Evolutionary conservation across 2,329 filamentous ascomycete genomes (phyloP), one percentile per base, ranked within the genome.

Genomic region (Aspergillus thermomutatus): DNA sequence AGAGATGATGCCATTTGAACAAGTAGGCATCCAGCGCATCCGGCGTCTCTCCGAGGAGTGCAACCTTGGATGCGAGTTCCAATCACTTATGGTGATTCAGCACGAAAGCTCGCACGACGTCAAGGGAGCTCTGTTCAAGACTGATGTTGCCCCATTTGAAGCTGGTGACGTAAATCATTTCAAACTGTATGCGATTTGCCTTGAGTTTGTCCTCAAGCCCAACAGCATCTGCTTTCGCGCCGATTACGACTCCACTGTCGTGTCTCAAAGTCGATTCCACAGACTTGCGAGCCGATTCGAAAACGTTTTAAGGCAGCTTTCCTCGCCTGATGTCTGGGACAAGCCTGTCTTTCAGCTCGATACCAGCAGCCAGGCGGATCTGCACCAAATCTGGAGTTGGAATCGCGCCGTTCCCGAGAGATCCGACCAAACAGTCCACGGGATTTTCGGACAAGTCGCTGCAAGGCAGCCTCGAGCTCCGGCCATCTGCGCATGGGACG

Each of bases 371-470:
- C 27, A 26, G 5, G 37, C 19, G n/a, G 47, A 57, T 34, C 2
- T 25, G 17, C 9, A 6, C 7, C n/a, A 41, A 14, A 11, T 54
- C 1, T 19, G 7, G n/a, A 9, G 27, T 1, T 51, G 47, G 46
- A 57, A 54, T 49, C 19, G 19, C 7, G 8, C 17, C 9, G 1
- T 51, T 11, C 51, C 51, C 7, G 19, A 6, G 21, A 5, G 2
- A 21, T 10, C 21, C 11, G 17, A 54, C 6, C 2, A n/a, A n/a
- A 54, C 47, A 37, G 17, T 56, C 68, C 11, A 68, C 74, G 4
- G 60, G 64, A 14, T 68, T 66, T 23, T 65, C 6, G 67, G 23
- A 67, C 68, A n/a, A 72, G 75, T 25, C 64, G 76, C 25, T 69
- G 73, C 5, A 76, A 71, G 4, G 69, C 27, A 60, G 64, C 50